phyloP scores from a whole-genome alignment of 208 protist genomes.

The Giardia muris region DNA sequence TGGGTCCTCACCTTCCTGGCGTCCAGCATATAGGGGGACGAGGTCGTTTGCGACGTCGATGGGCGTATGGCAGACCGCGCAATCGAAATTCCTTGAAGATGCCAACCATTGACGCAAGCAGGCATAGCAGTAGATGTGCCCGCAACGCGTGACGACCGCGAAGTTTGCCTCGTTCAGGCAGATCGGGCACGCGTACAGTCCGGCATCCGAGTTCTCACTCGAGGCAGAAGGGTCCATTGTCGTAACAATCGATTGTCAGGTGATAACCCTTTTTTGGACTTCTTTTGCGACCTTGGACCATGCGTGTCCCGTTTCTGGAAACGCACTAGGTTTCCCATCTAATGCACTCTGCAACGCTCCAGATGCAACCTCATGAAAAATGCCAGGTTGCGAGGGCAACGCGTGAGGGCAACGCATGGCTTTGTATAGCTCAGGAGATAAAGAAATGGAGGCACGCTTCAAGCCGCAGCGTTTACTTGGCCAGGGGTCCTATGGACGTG shows the following conservation, averaged over 20 bases:
- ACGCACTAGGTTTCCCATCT: too few relatives aligned
- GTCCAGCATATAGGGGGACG: neutral
- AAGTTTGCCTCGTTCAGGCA: neutral
- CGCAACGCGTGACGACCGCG: neutral
- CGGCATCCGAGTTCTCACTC: neutral
- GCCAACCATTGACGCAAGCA: neutral
- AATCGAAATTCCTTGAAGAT: neutral
- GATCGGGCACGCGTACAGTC: neutral
- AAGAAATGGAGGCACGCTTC: constrained; percentile 3
- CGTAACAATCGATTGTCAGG: too few relatives aligned
- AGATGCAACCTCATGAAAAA: too few relatives aligned
- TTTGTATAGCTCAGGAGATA: neutral
- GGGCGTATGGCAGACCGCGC: neutral
- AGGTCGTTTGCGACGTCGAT: neutral
- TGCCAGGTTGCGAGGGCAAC: too few relatives aligned
- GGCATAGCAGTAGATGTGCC: neutral
- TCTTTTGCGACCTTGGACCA: too few relatives aligned
- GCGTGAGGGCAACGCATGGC: too few relatives aligned
- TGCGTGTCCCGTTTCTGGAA: too few relatives aligned
- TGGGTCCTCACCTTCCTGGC: neutral
- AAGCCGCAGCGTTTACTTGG: neutral
- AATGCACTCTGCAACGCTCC: too few relatives aligned
- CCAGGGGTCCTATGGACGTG: constrained; percentile 23
- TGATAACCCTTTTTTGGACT: too few relatives aligned
- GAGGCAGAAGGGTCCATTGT: too few relatives aligned